Conservation (phyloP, 2,329 filamentous ascomycete genomes). For the Neurospora crassa region DNA sequence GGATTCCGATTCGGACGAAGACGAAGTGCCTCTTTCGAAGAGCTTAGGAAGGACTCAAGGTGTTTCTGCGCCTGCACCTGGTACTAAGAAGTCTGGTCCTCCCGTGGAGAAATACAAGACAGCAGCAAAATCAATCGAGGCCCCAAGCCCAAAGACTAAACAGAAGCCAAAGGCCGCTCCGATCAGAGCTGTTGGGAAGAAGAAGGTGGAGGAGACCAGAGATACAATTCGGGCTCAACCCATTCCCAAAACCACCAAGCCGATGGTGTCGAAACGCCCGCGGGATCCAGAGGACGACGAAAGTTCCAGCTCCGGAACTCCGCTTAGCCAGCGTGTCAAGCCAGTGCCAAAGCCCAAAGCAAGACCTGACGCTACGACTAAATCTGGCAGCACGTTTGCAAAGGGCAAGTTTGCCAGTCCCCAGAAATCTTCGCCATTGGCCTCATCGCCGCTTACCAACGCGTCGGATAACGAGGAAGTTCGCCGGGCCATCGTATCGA, state of each 20-base stretch:
- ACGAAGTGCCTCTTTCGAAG: slow-evolving; percentile 35
- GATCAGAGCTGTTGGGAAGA: slow-evolving; percentile 7
- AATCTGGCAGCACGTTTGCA: not conserved
- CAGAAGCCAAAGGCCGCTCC: slow-evolving; percentile 28
- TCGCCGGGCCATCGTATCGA: slow-evolving; percentile 16
- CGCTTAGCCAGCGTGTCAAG: slow-evolving; percentile 49
- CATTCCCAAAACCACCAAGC: slow-evolving; percentile 21
- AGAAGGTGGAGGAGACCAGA: slow-evolving; percentile 11
- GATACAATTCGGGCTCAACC: slow-evolving; percentile 24
- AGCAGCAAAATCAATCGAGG: slow-evolving; percentile 14
- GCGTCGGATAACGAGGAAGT: slow-evolving; percentile 50
- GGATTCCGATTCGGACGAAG: slow-evolving; percentile 46
- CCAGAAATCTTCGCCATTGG: slow-evolving; percentile 52
- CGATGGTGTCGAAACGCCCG: slow-evolving; percentile 36
- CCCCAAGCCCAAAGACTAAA: not conserved
- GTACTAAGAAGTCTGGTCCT: slow-evolving; percentile 15
- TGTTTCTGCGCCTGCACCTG: slow-evolving; percentile 4
- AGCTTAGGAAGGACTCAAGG: slow-evolving; percentile 20
- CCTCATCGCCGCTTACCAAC: slow-evolving; percentile 57
- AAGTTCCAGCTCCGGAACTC: slow-evolving; percentile 50
- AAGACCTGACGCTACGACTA: not conserved
- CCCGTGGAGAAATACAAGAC: slow-evolving; percentile 16
- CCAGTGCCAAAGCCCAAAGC: slow-evolving; percentile 18
- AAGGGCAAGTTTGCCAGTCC: slow-evolving; percentile 41
- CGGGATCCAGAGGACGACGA: slow-evolving; percentile 45